Percentiles rank a stretch among this genome's conserved stretches.
Evolutionary conservation across 2,329 filamentous ascomycete genomes (phyloP).

Genomic region (Penicillium olsonii): DNA sequence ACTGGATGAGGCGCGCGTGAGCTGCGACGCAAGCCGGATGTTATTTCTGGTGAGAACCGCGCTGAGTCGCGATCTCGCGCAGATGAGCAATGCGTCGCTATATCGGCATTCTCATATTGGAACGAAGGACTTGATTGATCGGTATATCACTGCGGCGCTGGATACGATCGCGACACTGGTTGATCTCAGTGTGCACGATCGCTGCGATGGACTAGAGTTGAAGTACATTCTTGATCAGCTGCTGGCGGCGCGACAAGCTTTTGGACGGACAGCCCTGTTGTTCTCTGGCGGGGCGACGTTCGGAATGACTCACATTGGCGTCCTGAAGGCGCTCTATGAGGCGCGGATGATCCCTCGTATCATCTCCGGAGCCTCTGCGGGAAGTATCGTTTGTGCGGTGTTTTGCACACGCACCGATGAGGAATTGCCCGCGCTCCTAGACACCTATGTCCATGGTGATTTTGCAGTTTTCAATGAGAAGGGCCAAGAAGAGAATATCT

Average conservation of each 20-base stretch:
- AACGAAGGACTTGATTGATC: slow-evolving; percentile 83
- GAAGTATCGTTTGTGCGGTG: slow-evolving; percentile 81
- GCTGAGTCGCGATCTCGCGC: slow-evolving; percentile 76
- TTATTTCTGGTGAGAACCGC: slow-evolving; percentile 78
- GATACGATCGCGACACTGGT: slow-evolving; percentile 73
- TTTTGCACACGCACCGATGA: slow-evolving; percentile 76
- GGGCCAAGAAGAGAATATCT: slow-evolving; percentile 60
- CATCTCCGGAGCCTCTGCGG: slow-evolving; percentile 83
- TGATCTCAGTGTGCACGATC: slow-evolving; percentile 57
- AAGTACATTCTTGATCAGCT: slow-evolving; percentile 67
- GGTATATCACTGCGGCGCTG: slow-evolving; percentile 78
- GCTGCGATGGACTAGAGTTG: slow-evolving; percentile 58
- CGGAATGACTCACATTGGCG: slow-evolving; percentile 89
- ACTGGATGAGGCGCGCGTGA: slow-evolving; percentile 71
- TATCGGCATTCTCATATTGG: slow-evolving; percentile 84
- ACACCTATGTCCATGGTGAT: slow-evolving; percentile 75
- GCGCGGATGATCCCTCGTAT: slow-evolving; percentile 76
- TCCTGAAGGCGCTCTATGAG: slow-evolving; percentile 78
- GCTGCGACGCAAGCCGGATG: slow-evolving; percentile 74
- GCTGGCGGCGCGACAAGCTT: slow-evolving; percentile 72
- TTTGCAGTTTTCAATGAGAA: slow-evolving; percentile 75
- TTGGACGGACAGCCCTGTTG: slow-evolving; percentile 79
- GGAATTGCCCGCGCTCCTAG: slow-evolving; percentile 70
- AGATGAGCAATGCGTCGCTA: slow-evolving; percentile 79
- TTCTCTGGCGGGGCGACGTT: slow-evolving; percentile 86